Evolutionary conservation across 2,329 filamentous ascomycete species (phyloP), one percentile per base, ranked within the genome.

Genomic region (Ophiosphaerella herpotricha): DNA sequence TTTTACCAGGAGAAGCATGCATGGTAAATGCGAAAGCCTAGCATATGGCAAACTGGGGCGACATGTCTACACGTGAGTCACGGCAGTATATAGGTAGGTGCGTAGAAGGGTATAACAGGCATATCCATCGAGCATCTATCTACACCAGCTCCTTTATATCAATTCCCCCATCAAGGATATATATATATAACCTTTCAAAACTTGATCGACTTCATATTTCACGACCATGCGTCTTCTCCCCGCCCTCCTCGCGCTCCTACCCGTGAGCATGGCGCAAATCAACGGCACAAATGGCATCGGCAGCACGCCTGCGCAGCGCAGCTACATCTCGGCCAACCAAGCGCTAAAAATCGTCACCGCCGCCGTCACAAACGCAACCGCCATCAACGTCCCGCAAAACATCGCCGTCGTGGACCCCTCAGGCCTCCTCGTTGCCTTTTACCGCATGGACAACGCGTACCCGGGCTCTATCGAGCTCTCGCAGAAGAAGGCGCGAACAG

Each of bases 321-420:
- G 40, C 42, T 46, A 48, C 44, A 50, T 68, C 16, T 62, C 61
- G 1, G 56, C 61, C 14, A 36, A 57, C 1, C 65, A 68, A 57
- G 65, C 66, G 0, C 57, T 58, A 43, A 54, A 50, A 24, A 55
- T 67, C 46, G 57, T 70, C 24, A 29, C 41, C 5, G 54, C 55
- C 35, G 61, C 63, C 24, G 31, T 60, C 4, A 35, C 45, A 13
- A 67, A 68, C 40, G 65, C 66, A 2, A 66, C 57, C 1, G 50
- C 54, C 1, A 52, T 64, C 29, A 56, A 57, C 1, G 44, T 66
- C 9, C 64, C 64, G 2, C 58, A 67, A 18, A 70, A 70, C 43
- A 61, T 70, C 14, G 66, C 66, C 21, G 44, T 70, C 6, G 60
- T 68, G 5, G 64, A 68, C 38, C 61, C 66, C 0, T 63, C 61